These are phyloP conservation scores for Paecilomyces sp. DNA, from an alignment of 2,329 filamentous ascomycete genomes.

Conservation along the genomic window DNA sequence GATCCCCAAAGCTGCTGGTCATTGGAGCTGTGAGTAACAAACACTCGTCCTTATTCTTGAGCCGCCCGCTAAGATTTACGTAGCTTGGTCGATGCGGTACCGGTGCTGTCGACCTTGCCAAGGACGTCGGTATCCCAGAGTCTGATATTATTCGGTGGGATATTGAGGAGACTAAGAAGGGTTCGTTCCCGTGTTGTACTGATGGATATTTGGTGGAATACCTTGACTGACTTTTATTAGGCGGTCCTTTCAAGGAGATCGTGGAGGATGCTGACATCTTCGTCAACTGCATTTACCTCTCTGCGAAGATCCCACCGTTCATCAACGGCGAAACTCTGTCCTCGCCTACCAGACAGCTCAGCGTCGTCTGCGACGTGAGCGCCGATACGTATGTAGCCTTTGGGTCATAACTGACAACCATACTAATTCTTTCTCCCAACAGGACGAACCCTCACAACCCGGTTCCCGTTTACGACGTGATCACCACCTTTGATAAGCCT, in stretches of 20 bases:
- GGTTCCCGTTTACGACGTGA: conserved; percentile 70
- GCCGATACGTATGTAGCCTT: conserved; percentile 36
- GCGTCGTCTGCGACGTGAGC: conserved; percentile 70
- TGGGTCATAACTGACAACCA: neutral
- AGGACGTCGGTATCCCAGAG: conserved; percentile 63
- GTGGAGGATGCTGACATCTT: conserved; percentile 62
- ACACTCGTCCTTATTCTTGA: neutral
- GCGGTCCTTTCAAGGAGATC: conserved; percentile 73
- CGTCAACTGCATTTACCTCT: conserved; percentile 86
- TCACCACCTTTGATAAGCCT: conserved; percentile 83
- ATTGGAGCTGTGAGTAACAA: conserved; percentile 59
- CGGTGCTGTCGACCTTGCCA: conserved; percentile 74
- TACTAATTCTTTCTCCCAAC: conserved; percentile 2
- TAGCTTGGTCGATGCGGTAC: conserved; percentile 62
- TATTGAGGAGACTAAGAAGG: conserved; percentile 68
- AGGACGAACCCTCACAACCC: conserved; percentile 44
- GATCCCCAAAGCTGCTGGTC: conserved; percentile 67
- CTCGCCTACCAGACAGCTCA: conserved; percentile 62
- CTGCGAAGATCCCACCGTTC: conserved; percentile 71
- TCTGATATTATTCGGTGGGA: conserved; percentile 69
- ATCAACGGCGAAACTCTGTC: conserved; percentile 64
- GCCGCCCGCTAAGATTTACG: conserved; percentile 6
- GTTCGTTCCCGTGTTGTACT: conserved; percentile 19
- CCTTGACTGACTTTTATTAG: conserved; percentile 25
- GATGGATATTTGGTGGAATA: neutral